A percentile compares a stretch with the other conserved stretches of the same genome.
Evolutionary conservation across 306 rosid genomes (phyloP).

Genomic region (Delonix regia): DNA sequence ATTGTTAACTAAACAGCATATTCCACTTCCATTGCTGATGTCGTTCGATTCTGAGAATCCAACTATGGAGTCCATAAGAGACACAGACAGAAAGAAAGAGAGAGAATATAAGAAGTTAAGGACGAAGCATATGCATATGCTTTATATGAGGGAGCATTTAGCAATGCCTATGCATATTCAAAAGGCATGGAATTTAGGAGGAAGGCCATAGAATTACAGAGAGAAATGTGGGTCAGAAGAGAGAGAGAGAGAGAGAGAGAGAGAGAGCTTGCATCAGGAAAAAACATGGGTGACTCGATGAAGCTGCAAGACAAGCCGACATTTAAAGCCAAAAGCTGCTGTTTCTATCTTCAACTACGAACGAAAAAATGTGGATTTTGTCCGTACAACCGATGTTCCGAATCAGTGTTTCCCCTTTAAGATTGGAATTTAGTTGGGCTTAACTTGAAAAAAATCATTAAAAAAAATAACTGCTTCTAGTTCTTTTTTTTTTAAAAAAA

Average conservation of each 20-base stretch:
- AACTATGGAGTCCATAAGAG: conserved; percentile 32
- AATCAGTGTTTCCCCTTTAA: too few relatives aligned
- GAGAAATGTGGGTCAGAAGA: background rate
- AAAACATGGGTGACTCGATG: background rate
- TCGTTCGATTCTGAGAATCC: conserved; percentile 49
- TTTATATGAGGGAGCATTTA: background rate
- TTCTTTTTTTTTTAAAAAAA: too few relatives aligned
- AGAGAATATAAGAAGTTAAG: background rate
- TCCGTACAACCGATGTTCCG: background rate
- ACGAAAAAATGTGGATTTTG: background rate
- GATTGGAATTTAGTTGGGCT: too few relatives aligned
- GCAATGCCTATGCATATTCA: background rate
- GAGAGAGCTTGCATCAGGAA: background rate
- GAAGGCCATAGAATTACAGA: conserved; percentile 1
- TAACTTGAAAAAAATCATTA: too few relatives aligned
- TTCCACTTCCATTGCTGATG: conserved; percentile 43
- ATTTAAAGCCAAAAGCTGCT: background rate
- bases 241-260: background rate
- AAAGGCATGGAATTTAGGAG: background rate
- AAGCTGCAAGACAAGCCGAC: background rate
- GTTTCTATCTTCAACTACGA: background rate
- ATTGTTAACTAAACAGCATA: conserved; percentile 18
- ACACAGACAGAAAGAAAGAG: background rate
- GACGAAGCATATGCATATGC: too few relatives aligned
- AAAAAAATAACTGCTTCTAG: too few relatives aligned